Evolutionary conservation across 176 grass and related monocot genomes (phyloP), one percentile per base, ranked within the genome.

Genomic region (Ananas comosus): DNA sequence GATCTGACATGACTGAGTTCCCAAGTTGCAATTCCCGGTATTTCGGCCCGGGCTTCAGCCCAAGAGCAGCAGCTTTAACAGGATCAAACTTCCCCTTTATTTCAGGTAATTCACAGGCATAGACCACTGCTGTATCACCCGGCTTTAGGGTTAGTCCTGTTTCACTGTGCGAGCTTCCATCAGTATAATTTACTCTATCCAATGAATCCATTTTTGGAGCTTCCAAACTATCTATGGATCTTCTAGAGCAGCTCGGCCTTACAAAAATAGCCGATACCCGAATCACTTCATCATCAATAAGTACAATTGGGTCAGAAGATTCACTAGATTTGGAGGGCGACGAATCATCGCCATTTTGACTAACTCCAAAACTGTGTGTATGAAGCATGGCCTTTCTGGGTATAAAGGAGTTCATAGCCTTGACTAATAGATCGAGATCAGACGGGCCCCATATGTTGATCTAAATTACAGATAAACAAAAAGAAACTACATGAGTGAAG

Each of bases 371-470:
- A 80, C 93, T 97, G 25, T 97, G 93, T 50, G 93, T 84, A 76
- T 97, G 86, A 79, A 97, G 84, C 89, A 97, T 92, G 23, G 93
- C 83, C 81, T 83, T 89, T 73, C 85, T 91, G 69, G 93, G 89
- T 59, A 97, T 97, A 66, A 97, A 90, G 56, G 88, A 91, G 74
- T 72, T 82, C 93, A 97, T 97, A 51, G 89, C 93, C 69, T 81
- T 80, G 13, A 84, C 84, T 80, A 97, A 74, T 74, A 83, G 83
- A 5, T 97, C 82, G 71, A 97, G 77, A 77, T 97, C 93, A 69
- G 93, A 97, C 50, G 93, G 89, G 2, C 93, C 93, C 93, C 93
- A 97, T 85, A 97, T 88, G 23, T 92, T 97, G 58, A 97, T 84
- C 93, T 97, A 68, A 81, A 47, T 70, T 72, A 56, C 1, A 75